Percentiles rank a stretch among this genome's conserved stretches.
Conservation (phyloP, 352 stramenopile species). For the Globisporangium megalacanthum region DNA sequence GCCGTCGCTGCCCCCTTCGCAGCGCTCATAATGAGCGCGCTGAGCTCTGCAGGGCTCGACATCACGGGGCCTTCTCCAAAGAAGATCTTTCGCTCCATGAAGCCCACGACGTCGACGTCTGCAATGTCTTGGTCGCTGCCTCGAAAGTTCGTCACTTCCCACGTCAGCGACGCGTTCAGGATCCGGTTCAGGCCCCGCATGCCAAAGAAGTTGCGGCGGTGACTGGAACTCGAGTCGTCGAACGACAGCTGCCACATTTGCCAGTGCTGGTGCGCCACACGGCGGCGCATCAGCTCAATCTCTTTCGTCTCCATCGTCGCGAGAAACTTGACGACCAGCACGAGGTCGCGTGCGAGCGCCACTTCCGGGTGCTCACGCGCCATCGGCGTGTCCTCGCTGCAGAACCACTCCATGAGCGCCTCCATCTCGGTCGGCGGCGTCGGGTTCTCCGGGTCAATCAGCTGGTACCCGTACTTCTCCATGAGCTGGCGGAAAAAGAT, state of each 20-base stretch:
- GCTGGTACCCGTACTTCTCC: conserved; percentile 79
- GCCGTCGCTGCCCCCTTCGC: conserved; percentile 31
- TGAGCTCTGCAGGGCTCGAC: conserved; percentile 68
- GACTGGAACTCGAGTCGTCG: conserved; percentile 70
- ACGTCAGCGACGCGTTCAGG: conserved; percentile 64
- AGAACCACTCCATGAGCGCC: conserved; percentile 88
- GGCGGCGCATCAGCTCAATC: conserved; percentile 82
- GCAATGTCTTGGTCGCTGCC: conserved; percentile 86
- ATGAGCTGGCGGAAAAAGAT: conserved; percentile 84
- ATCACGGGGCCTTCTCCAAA: conserved; percentile 86
- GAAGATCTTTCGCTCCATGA: conserved; percentile 84
- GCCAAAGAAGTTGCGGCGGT: conserved; percentile 74
- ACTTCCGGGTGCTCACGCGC: conserved; percentile 80
- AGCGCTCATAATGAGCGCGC: conserved; percentile 47
- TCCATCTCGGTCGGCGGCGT: conserved; percentile 88
- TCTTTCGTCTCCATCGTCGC: conserved; percentile 89
- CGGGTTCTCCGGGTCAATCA: conserved; percentile 75
- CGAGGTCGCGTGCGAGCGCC: conserved; percentile 65
- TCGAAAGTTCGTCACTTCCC: conserved; percentile 86
- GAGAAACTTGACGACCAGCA: conserved; percentile 86
- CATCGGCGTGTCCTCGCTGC: conserved; percentile 68
- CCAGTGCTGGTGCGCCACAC: conserved; percentile 68
- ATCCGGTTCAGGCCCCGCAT: conserved; percentile 63
- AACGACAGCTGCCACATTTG: conserved; percentile 89
- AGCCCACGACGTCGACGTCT: conserved; percentile 84